Evolutionary conservation across 2,329 filamentous ascomycete species (phyloP).

Genomic region (Parastagonospora nodorum): DNA sequence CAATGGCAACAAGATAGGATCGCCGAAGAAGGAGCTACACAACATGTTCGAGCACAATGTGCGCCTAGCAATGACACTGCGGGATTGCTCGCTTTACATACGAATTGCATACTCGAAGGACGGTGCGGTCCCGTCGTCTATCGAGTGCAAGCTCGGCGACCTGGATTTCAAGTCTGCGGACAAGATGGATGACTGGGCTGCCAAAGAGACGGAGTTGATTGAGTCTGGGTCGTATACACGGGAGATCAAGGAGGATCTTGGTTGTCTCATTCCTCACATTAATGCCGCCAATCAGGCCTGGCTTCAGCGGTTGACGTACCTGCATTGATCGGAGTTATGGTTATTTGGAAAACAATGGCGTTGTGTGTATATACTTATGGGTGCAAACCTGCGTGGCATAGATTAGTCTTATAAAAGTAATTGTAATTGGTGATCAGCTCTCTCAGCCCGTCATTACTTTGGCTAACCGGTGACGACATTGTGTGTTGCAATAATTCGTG

Average conservation of each 20-base stretch:
- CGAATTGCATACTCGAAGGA: slow-evolving; percentile 20
- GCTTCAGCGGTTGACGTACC: too few relatives aligned
- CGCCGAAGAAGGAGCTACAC: background rate
- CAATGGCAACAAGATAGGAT: background rate
- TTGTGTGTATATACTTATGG: too few relatives aligned
- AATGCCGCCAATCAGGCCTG: too few relatives aligned
- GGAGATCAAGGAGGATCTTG: background rate
- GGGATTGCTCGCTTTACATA: slow-evolving; percentile 55
- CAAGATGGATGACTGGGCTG: slow-evolving; percentile 49
- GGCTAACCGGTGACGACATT: too few relatives aligned
- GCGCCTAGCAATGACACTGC: slow-evolving; percentile 52
- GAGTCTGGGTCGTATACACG: slow-evolving; percentile 48
- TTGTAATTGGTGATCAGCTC: too few relatives aligned
- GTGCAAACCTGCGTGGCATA: too few relatives aligned
- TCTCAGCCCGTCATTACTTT: too few relatives aligned
- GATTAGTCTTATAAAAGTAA: too few relatives aligned
- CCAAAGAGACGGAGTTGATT: slow-evolving; percentile 47
- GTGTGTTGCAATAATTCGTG: too few relatives aligned
- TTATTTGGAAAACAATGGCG: too few relatives aligned
- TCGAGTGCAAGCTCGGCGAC: slow-evolving; percentile 53
- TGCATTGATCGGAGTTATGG: too few relatives aligned
- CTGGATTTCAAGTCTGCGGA: slow-evolving; percentile 53
- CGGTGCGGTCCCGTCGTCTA: slow-evolving; percentile 4
- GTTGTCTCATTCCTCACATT: background rate
- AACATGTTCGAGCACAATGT: slow-evolving; percentile 20